These are phyloP conservation scores for Didymella lethalis DNA, from an alignment of 2,329 filamentous ascomycete genomes.

Conservation along the genomic window DNA sequence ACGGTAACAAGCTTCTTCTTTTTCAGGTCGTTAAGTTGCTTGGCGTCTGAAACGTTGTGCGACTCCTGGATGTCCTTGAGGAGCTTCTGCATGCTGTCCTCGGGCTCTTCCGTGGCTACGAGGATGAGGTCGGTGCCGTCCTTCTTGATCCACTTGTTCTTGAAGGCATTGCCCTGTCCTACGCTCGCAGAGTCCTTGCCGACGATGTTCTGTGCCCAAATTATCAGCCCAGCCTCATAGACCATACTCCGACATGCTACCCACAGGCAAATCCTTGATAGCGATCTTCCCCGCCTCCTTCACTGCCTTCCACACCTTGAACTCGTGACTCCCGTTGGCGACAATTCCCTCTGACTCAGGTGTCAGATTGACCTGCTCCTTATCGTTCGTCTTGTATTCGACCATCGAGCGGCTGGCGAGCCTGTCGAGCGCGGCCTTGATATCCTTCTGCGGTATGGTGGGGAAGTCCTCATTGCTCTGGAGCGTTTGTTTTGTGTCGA, in stretches of 20 bases:
- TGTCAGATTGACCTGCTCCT: constrained; percentile 79
- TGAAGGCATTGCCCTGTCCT: constrained; percentile 95
- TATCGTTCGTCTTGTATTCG: constrained; percentile 81
- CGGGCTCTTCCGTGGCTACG: constrained; percentile 72
- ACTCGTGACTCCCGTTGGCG: constrained; percentile 60
- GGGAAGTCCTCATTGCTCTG: constrained; percentile 62
- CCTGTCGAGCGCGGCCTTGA: constrained; percentile 90
- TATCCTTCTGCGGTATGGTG: constrained; percentile 54
- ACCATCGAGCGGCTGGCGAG: constrained; percentile 87
- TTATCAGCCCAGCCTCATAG: constrained; percentile 30
- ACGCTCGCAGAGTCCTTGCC: constrained; percentile 80
- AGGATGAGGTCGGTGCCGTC: constrained; percentile 61
- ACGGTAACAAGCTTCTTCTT: constrained; percentile 89
- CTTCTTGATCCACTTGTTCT: constrained; percentile 72
- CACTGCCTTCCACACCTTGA: constrained; percentile 60
- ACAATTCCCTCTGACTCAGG: constrained; percentile 80
- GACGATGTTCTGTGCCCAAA: constrained; percentile 59
- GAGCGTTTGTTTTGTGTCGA: constrained; percentile 58
- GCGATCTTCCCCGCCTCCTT: constrained; percentile 55
- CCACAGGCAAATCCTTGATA: constrained; percentile 58
- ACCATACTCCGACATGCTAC: constrained; percentile 19
- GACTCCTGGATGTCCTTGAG: constrained; percentile 76
- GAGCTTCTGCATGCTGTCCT: constrained; percentile 79
- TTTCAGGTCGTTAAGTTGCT: constrained; percentile 80
- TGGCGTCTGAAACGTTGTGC: constrained; percentile 73